Evolutionary conservation across 2,329 filamentous ascomycete species (phyloP).

Genomic region (Atkinsonella texensis): DNA sequence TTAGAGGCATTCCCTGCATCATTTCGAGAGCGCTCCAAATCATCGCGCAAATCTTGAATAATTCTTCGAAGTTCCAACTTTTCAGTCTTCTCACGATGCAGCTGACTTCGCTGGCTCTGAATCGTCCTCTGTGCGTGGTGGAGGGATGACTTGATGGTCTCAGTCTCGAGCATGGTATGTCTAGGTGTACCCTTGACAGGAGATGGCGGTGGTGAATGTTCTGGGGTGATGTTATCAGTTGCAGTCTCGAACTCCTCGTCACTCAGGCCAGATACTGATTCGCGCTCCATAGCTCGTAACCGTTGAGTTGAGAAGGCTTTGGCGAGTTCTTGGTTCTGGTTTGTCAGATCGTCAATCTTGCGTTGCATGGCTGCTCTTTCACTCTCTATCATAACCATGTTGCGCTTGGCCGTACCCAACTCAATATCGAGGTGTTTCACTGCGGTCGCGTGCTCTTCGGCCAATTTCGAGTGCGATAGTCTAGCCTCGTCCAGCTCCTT

Average conservation of each 20-base stretch:
- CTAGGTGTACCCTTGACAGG: slow-evolving; percentile 85
- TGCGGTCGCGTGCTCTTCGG: slow-evolving; percentile 65
- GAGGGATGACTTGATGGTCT: slow-evolving; percentile 88
- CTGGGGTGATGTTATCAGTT: slow-evolving; percentile 61
- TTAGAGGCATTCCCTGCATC: slow-evolving; percentile 31
- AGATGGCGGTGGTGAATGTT: slow-evolving; percentile 82
- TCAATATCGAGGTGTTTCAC: slow-evolving; percentile 85
- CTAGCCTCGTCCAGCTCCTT: slow-evolving; percentile 87
- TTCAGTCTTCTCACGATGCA: slow-evolving; percentile 96
- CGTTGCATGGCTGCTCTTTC: slow-evolving; percentile 69
- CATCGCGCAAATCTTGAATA: slow-evolving; percentile 88
- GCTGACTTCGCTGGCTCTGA: slow-evolving; percentile 85
- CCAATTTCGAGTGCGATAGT: slow-evolving; percentile 62
- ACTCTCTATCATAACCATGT: slow-evolving; percentile 62
- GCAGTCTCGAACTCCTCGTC: slow-evolving; percentile 54
- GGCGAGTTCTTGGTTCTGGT: slow-evolving; percentile 84
- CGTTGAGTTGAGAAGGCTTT: slow-evolving; percentile 67
- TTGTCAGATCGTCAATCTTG: slow-evolving; percentile 77
- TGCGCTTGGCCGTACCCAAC: slow-evolving; percentile 70
- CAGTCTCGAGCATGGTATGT: slow-evolving; percentile 83
- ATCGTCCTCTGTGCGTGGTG: slow-evolving; percentile 94
- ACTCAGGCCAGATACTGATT: slow-evolving; percentile 44
- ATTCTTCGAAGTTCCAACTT: slow-evolving; percentile 93
- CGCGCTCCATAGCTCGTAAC: slow-evolving; percentile 52
- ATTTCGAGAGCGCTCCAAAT: slow-evolving; percentile 61